A percentile compares a stretch with the other conserved stretches of the same genome.
phyloP scores from a whole-genome alignment of 306 rosid genomes.

The Dicorynia guianensis region DNA sequence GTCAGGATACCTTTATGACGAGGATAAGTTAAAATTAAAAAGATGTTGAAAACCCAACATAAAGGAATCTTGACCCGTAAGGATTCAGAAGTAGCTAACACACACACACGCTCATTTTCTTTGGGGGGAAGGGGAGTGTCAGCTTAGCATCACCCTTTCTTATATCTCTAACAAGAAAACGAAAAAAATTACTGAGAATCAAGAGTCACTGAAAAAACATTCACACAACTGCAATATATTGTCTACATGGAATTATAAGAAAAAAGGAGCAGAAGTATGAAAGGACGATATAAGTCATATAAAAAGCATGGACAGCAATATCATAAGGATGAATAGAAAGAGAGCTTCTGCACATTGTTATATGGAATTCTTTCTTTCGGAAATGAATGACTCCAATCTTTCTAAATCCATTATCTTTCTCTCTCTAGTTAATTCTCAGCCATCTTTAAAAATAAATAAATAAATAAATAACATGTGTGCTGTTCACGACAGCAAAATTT shows the following conservation, averaged over 20 bases:
- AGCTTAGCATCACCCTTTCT: too few species aligned
- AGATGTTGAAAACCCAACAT: too few species aligned
- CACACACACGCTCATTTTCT: too few species aligned
- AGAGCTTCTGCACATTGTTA: background rate
- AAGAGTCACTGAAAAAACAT: background rate
- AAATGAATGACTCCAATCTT: background rate
- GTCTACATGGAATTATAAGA: background rate
- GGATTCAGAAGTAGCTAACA: too few species aligned
- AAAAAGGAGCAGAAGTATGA: background rate
- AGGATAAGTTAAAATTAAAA: too few species aligned
- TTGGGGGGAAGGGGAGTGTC: too few species aligned
- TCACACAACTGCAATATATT: background rate
- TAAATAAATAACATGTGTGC: background rate
- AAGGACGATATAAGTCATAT: background rate
- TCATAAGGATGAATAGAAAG: background rate
- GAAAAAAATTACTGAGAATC: background rate
- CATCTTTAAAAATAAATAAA: conserved; percentile 8
- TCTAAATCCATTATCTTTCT: background rate
- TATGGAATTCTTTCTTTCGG: background rate
- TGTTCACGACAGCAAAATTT: background rate
- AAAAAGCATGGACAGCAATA: background rate
- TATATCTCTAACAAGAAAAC: background rate
- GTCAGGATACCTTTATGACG: too few species aligned
- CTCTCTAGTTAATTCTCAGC: background rate
- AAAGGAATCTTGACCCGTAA: too few species aligned